Evolutionary conservation across 345 rosid genomes (phyloP), one percentile per base, ranked within the genome.

Genomic region (Eucalyptus regnans): DNA sequence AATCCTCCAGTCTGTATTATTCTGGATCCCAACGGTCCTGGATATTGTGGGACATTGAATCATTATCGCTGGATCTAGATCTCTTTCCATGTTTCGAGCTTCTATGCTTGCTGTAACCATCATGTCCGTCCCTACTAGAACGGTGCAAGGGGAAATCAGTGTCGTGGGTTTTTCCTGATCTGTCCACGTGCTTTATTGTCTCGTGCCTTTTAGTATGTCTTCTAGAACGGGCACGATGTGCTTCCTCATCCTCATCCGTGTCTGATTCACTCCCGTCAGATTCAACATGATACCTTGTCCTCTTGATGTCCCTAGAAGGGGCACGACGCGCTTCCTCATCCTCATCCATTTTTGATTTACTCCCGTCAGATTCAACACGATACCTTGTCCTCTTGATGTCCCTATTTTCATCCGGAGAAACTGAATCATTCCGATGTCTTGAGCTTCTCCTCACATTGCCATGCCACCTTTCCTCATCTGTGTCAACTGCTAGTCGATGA

Each of bases 371-470:
- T 88, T 31, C 90, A 88, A 54, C 25, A 56, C 51, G 86, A 56
- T 50, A 86, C 50, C 31, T 85, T 88, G 90, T 87, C 71, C 80
- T 88, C 86, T 88, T 90, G 23, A 16, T 4, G 51, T 88, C 86
- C 62, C 87, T 88, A 58, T 43, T 37, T 83, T 91, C 91, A 88
- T 91, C 92, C 31, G 50, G 50, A 86, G 92, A 89, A 49, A 89
- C 86, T 71, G 87, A 88, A 54, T 79, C 90, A 68, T 89, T 54
- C 84, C 62, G 7, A 87, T 86, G 89, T 89, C 90, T 92, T 79
- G 94, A 91, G 8, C 93, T 91, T 88, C 46, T 90, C 68, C 91
- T 92, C n/a, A 22, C 43, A 18, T 88, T 79, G 83, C 27, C 27
- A 87, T 54, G 88, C 58, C 60, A 90, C 83, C 86, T 87, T 83